These are phyloP conservation scores for Thyridium curvatum DNA, from an alignment of 2,329 filamentous ascomycete genomes.

Conservation along the genomic window DNA sequence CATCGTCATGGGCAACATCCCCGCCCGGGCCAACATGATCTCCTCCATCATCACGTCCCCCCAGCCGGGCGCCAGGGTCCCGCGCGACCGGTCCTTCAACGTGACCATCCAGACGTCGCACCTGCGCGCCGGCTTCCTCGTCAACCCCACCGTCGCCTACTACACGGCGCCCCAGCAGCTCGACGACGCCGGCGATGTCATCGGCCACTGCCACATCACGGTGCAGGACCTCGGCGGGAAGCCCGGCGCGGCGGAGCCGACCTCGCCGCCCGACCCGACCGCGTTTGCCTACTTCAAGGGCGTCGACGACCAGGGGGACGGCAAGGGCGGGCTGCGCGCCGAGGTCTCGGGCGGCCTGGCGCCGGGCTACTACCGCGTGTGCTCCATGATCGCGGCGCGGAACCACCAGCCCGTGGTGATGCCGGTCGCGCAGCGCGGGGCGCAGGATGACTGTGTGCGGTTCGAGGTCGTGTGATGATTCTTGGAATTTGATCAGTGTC, in stretches of 20 bases:
- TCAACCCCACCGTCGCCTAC: constrained; percentile 46
- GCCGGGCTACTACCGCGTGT: constrained; percentile 41
- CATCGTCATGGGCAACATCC: constrained; percentile 52
- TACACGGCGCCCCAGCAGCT: constrained; percentile 49
- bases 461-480: constrained; percentile 34
- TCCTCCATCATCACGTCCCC: constrained; percentile 46
- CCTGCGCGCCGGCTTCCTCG: constrained; percentile 45
- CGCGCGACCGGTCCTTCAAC: constrained; percentile 33
- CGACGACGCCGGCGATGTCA: constrained; percentile 25
- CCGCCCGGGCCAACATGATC: constrained; percentile 43
- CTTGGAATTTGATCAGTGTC: too few relatives aligned
- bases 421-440: constrained; percentile 47
- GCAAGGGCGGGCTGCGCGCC: constrained; percentile 36
- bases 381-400: constrained; percentile 41
- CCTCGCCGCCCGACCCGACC: constrained; percentile 27
- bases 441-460: constrained; percentile 45
- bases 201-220: constrained; percentile 45
- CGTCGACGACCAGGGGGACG: constrained; percentile 44
- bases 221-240: constrained; percentile 36
- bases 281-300: constrained; percentile 52
- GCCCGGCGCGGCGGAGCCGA: constrained; percentile 26
- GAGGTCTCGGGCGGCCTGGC: constrained; percentile 38
- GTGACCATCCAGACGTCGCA: constrained; percentile 41
- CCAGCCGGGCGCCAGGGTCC: constrained; percentile 29
- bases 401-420: constrained; percentile 54